Percentiles rank a stretch among this genome's conserved stretches.
phyloP scores from a whole-genome alignment of 2,329 filamentous ascomycete genomes.

The Balansia obtecta region DNA sequence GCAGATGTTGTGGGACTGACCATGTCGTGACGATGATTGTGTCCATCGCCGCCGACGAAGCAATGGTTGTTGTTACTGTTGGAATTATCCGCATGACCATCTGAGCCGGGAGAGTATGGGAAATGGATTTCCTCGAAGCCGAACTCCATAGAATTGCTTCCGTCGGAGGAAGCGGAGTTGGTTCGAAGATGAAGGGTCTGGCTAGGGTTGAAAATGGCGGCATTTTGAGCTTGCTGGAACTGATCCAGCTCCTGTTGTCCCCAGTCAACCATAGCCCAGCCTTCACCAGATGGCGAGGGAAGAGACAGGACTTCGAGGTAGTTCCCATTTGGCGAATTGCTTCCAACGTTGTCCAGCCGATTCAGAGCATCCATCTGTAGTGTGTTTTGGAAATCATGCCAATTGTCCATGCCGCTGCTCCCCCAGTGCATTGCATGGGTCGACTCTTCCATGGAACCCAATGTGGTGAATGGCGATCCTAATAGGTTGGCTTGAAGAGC shows the following conservation, averaged over 20 bases:
- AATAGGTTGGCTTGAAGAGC: constrained; percentile 50
- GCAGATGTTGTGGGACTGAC: constrained; percentile 58
- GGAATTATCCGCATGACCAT: constrained; percentile 31
- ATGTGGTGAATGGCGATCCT: constrained; percentile 48
- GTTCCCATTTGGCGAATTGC: constrained; percentile 33
- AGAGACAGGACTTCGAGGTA: constrained; percentile 81
- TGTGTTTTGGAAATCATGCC: constrained; percentile 63
- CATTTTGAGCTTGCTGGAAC: constrained; percentile 34
- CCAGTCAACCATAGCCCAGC: constrained; percentile 73
- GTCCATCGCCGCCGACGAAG: constrained; percentile 44
- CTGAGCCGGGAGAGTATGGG: constrained; percentile 73
- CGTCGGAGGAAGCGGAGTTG: constrained; percentile 74
- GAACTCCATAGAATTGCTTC: constrained; percentile 53
- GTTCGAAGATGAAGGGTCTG: constrained; percentile 83
- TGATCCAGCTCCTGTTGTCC: constrained; percentile 59
- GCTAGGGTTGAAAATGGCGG: constrained; percentile 79
- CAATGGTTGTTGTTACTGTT: constrained; percentile 35
- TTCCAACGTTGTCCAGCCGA: constrained; percentile 29
- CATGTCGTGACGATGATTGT: constrained; percentile 35
- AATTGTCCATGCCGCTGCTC: constrained; percentile 52
- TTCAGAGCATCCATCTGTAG: constrained; percentile 39
- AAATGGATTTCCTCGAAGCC: constrained; percentile 71
- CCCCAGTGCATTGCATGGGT: constrained; percentile 48
- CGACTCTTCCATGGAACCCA: constrained; percentile 44
- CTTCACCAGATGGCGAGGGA: constrained; percentile 69